Conservation (phyloP, 202 grass and related monocot species). For the Panicum virgatum region DNA sequence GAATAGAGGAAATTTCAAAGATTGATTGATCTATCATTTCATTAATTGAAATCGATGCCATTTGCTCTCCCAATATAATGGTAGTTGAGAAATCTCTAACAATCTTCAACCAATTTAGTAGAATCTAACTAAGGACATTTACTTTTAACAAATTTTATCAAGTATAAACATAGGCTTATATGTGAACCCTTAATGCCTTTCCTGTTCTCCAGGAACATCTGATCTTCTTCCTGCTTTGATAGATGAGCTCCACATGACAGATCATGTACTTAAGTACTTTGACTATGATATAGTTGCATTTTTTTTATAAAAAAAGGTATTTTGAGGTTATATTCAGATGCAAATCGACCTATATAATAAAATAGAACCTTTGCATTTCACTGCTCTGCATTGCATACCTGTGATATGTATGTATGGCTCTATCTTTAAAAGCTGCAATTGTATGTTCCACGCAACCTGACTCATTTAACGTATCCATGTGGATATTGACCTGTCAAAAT, state of each 20-base stretch:
- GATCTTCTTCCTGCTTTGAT: neutral
- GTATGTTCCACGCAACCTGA: conserved; percentile 96
- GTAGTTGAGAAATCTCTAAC: neutral
- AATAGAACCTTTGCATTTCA: neutral
- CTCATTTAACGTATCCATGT: conserved; percentile 97
- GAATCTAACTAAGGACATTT: neutral
- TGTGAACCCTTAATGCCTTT: neutral
- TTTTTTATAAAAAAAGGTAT: neutral
- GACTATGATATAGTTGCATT: neutral
- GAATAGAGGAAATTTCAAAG: neutral
- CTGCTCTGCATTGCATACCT: conserved; percentile 56
- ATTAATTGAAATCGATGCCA: neutral
- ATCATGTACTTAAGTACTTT: neutral
- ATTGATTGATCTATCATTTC: neutral
- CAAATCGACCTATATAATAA: conserved; percentile 16
- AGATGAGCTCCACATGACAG: neutral
- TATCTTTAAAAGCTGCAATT: conserved; percentile 91
- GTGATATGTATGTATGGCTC: conserved; percentile 96
- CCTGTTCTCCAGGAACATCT: neutral
- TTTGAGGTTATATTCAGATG: conserved; percentile 11
- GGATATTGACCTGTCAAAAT: conserved; percentile 89
- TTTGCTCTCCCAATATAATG: neutral
- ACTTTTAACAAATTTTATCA: neutral
- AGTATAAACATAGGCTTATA: neutral
- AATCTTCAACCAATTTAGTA: neutral